Base-by-base conservation (phyloP, 805 yeast genomes). In the Candida koratica region DNA sequence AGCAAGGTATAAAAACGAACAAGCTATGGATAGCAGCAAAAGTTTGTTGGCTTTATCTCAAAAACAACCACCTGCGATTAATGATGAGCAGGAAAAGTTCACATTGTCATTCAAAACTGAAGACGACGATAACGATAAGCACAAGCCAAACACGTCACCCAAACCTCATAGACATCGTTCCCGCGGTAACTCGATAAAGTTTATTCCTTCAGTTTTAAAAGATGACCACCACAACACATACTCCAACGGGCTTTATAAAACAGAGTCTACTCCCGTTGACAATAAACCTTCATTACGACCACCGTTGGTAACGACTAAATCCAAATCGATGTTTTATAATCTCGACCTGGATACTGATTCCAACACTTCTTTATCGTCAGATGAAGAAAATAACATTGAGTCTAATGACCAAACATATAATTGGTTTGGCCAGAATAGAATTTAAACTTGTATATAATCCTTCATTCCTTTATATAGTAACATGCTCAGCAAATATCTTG, bases 131-230 rank as follows among this genome's bases (percentile, higher is more conserved):
- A 25, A 22, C 24, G 17, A 23, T 10, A 9, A 10, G 12, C 12
- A 18, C 9, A 32, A 19, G 19, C n/a, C n/a, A n/a, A 20, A n/a
- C 11, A 14, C 27, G 7, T 24, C 39, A 7, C 35, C 32, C 12
- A 14, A 31, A 10, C 11, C 12, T 22, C 30, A 23, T 26, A 15
- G 22, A 25, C 19, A 17, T 13, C 38, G 53, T 17, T 41, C 51
- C 6, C 42, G 62, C 17, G 49, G 52, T 38, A 56, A 52, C 38
- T 56, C 65, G 4, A 40, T 61, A 38, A 60, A 58, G 43, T 60
- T 58, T 38, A 51, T 56, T 15, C 61, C 65, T 4, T 51, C 62
- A 2, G 48, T 46, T 8, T 38, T 44, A n/a, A 34, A 24, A 13
- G 42, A 40, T 7, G 31, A 41, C 17, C 43, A 38, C 4, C 9